phyloP scores from a whole-genome alignment of 1,284 basidiomycete genomes.

The Schizophyllum amplum region DNA sequence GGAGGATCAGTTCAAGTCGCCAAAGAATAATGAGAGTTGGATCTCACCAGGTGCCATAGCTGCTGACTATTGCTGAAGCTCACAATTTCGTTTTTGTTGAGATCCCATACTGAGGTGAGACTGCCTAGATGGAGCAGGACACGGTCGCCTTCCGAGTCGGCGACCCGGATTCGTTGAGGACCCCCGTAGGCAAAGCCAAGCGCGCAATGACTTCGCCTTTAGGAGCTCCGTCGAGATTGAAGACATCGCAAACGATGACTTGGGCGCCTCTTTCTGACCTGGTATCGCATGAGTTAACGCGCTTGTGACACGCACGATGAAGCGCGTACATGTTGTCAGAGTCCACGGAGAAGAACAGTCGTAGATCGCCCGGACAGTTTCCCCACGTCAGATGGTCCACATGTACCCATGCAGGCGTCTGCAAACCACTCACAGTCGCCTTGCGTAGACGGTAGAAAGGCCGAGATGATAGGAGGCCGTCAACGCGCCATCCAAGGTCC shows the following conservation, averaged over 20 bases:
- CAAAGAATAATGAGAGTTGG: too few species aligned
- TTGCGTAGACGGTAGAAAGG: not conserved
- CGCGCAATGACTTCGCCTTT: not conserved
- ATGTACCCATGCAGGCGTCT: not conserved
- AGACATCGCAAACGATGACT: not conserved
- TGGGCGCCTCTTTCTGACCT: too few species aligned
- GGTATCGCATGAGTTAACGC: too few species aligned
- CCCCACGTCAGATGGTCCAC: not conserved
- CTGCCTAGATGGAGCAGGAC: too few species aligned
- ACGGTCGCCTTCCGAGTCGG: too few species aligned
- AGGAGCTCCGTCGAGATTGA: not conserved
- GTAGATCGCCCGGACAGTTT: not conserved
- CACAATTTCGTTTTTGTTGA: too few species aligned
- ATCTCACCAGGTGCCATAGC: too few species aligned
- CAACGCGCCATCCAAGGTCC: not conserved
- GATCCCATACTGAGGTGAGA: too few species aligned
- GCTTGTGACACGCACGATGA: not conserved
- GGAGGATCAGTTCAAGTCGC: too few species aligned
- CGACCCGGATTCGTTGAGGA: too few species aligned
- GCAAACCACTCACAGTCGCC: not conserved
- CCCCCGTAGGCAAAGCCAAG: too few species aligned
- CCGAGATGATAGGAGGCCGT: not conserved
- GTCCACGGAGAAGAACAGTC: not conserved
- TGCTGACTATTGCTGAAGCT: too few species aligned
- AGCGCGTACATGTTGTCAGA: not conserved